Evolutionary conservation across 1,284 basidiomycete species (phyloP).

Genomic region (Leccinum subspadiceum): DNA sequence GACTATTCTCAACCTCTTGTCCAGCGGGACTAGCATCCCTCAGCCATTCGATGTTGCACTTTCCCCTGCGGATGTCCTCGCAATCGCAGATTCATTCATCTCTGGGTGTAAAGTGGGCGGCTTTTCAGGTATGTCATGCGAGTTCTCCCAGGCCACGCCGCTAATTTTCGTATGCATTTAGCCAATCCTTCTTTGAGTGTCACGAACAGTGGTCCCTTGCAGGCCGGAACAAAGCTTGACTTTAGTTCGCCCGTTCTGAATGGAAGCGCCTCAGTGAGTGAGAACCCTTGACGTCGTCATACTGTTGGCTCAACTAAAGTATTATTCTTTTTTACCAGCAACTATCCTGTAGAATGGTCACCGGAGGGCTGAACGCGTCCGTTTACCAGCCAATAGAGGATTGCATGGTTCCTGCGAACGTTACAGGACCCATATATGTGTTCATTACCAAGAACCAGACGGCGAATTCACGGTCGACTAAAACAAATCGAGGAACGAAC

Average conservation of each 20-base stretch:
- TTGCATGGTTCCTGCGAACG: conserved; percentile 60
- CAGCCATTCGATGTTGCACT: conserved; percentile 72
- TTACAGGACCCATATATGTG: conserved; percentile 72
- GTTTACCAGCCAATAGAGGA: conserved; percentile 56
- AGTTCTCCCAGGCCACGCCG: neutral
- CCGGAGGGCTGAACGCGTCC: conserved; percentile 58
- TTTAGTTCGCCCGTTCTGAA: conserved; percentile 61
- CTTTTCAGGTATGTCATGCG: conserved; percentile 43
- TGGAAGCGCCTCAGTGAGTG: conserved; percentile 44
- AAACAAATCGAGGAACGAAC: conserved; percentile 27
- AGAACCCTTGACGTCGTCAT: conserved; percentile 34
- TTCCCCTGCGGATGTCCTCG: conserved; percentile 67
- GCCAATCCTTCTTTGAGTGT: conserved; percentile 63
- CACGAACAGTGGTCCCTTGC: conserved; percentile 59
- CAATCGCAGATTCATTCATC: conserved; percentile 72
- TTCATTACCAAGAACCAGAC: conserved; percentile 65
- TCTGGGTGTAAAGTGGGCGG: conserved; percentile 64
- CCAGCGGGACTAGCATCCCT: conserved; percentile 59
- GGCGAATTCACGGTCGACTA: conserved; percentile 24
- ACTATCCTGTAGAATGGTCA: conserved; percentile 74
- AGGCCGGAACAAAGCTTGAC: conserved; percentile 56
- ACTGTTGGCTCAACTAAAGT: neutral
- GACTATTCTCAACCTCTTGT: conserved; percentile 70
- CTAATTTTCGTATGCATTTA: conserved; percentile 19
- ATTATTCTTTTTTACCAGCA: conserved; percentile 34